Evolutionary conservation across 441 rosid species (phyloP), one percentile per base, ranked within the genome.

Genomic region (Croton setiger): DNA sequence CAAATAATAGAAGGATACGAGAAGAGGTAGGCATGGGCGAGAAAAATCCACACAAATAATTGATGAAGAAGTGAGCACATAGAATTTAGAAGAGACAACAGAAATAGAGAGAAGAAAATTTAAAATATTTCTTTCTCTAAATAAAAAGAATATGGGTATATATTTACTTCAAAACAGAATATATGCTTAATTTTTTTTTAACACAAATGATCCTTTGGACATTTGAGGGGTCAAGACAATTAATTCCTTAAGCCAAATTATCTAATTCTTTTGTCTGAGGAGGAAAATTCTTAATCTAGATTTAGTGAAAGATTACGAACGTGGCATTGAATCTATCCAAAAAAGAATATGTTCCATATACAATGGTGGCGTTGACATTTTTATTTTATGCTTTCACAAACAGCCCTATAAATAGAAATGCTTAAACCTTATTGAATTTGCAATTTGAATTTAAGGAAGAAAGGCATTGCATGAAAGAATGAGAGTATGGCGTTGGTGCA

Each of bases 401-500:
- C 3, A 27, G 31, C 31, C 31, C 33, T 64, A 64, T 64, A 64
- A 64, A 64, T 51, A 8, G 8, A 4, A 27, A 6, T 0, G 3
- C 43, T 3, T 0, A 7, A 13, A 7, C 33, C 37, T 54, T 15
- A 35, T 10, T 15, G 23, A 31, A 49, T 11, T 12, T 39, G 54
- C 3, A 33, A 27, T 27, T 27, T 27, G 31, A 1, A 27, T 27
- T 27, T 45, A 18, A 35, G 37, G 63, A 57, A 68, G 70, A 17
- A 54, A 44, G 59, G 70, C 20, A 31, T 68, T 44, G 31, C 45
- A 56, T 68, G 71, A 4, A 3, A 12, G 47, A 47, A 35, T 68
- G 8, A 48, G 72, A 60, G 64, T 17, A 12, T 60, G 41, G 72
- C 13, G 33, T 35, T 37, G 35, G 51, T 8, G 47, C 65, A 68